Evolutionary conservation across 2,329 filamentous ascomycete species (phyloP).

Genomic region (Nigrospora oryzae): DNA sequence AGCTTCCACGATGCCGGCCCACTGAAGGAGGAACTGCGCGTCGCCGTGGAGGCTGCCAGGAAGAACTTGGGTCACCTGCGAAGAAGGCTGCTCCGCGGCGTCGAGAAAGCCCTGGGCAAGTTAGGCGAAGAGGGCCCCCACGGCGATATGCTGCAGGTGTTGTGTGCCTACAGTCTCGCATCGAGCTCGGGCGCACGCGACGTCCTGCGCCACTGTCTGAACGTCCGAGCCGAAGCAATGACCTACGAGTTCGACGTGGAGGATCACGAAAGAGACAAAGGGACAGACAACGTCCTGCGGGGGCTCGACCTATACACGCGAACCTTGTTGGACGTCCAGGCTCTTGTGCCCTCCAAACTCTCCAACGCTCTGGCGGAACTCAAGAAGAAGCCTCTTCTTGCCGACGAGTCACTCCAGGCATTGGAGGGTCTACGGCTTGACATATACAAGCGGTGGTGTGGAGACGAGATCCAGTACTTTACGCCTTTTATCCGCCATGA

Average conservation of each 20-base stretch:
- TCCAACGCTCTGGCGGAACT: constrained; percentile 60
- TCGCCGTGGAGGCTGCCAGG: constrained; percentile 49
- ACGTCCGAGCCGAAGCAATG: constrained; percentile 63
- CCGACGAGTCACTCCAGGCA: constrained; percentile 56
- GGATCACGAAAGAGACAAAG: constrained; percentile 30
- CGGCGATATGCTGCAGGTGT: constrained; percentile 56
- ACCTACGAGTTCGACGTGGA: constrained; percentile 46
- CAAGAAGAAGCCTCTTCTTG: constrained; percentile 63
- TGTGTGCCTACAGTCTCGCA: constrained; percentile 75
- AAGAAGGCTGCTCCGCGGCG: constrained; percentile 53
- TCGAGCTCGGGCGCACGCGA: constrained; percentile 75
- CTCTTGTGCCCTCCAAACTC: constrained; percentile 64
- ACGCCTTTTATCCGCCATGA: constrained; percentile 82
- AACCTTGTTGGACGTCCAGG: constrained; percentile 71
- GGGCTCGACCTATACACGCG: constrained; percentile 66
- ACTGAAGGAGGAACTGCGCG: constrained; percentile 21
- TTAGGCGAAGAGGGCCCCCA: constrained; percentile 43
- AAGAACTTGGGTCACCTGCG: constrained; percentile 56
- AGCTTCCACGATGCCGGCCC: constrained; percentile 48
- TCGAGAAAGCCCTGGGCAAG: constrained; percentile 61
- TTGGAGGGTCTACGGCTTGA: constrained; percentile 70
- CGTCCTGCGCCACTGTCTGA: constrained; percentile 69
- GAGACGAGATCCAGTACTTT: constrained; percentile 75
- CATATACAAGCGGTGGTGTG: constrained; percentile 69
- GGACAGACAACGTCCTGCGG: constrained; percentile 44